phyloP scores from a whole-genome alignment of 164 flowering plant genomes.

The Macadamia tetraphylla region DNA sequence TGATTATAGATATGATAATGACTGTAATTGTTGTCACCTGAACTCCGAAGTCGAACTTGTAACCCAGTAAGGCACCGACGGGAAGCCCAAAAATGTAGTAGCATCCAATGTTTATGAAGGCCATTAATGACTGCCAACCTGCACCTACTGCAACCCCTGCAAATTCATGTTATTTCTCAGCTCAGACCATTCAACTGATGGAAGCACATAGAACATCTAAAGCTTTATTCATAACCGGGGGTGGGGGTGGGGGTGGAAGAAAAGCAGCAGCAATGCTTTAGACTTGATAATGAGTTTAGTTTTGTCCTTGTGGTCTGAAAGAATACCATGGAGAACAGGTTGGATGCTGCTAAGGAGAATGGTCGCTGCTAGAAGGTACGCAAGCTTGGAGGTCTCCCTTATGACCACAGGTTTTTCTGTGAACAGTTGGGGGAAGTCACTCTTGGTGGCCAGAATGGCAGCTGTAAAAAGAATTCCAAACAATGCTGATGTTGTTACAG shows the following conservation, averaged over 20 bases:
- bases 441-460: slow-evolving; percentile 15
- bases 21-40: slow-evolving; percentile 6
- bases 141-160: slow-evolving; percentile 67
- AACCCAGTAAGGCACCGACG: slow-evolving; percentile 42
- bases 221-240: too few species aligned
- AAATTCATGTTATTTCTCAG: not conserved
- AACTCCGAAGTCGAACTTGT: slow-evolving; percentile 29
- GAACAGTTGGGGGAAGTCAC: slow-evolving; percentile 33
- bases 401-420: slow-evolving; percentile 24
- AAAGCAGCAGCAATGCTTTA: not conserved
- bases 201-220: too few species aligned
- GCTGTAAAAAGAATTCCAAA: slow-evolving; percentile 33
- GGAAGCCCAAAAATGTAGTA: slow-evolving; percentile 56
- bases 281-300: not conserved
- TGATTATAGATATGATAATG: not conserved
- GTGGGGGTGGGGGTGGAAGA: too few species aligned
- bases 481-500: slow-evolving; percentile 22
- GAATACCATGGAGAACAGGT: slow-evolving; percentile 43
- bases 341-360: slow-evolving; percentile 47
- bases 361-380: slow-evolving; percentile 32
- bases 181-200: not conserved
- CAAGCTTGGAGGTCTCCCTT: slow-evolving; percentile 27
- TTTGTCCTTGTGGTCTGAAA: not conserved
- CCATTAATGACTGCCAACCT: slow-evolving; percentile 52
- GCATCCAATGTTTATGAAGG: slow-evolving; percentile 37